Evolutionary conservation across 257 asterid genomes (phyloP).

Genomic region (Voacanga thouarsii): DNA sequence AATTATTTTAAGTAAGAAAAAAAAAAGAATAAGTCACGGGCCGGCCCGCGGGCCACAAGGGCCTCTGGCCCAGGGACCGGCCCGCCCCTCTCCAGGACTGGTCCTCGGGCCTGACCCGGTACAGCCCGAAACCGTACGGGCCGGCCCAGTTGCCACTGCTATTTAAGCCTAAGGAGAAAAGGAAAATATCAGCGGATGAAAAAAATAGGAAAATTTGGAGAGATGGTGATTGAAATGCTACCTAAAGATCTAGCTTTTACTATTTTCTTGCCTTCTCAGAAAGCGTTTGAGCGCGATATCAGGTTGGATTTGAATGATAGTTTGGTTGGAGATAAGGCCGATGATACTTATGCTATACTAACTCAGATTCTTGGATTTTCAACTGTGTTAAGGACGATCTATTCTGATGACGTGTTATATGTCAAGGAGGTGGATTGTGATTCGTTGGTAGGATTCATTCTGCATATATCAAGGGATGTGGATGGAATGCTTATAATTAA

Average conservation of each 20-base stretch:
- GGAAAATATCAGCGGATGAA: background rate
- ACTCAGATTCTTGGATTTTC: slow-evolving; percentile 69
- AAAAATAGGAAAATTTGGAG: slow-evolving; percentile 55
- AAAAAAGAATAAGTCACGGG: too few species aligned
- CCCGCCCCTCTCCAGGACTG: too few species aligned
- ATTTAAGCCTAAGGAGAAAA: slow-evolving; percentile 12
- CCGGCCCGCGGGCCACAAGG: too few species aligned
- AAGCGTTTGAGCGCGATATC: slow-evolving; percentile 53
- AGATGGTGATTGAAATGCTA: slow-evolving; percentile 51
- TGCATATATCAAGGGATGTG: slow-evolving; percentile 45
- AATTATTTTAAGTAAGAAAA: too few species aligned
- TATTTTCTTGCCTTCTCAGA: slow-evolving; percentile 64
- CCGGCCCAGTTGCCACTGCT: too few species aligned
- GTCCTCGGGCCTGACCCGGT: too few species aligned
- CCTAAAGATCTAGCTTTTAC: slow-evolving; percentile 78
- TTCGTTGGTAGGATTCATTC: slow-evolving; percentile 58
- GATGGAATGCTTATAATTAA: slow-evolving; percentile 50
- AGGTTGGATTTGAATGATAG: slow-evolving; percentile 47
- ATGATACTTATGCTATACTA: slow-evolving; percentile 50
- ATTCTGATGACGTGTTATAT: slow-evolving; percentile 32
- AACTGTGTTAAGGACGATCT: slow-evolving; percentile 55
- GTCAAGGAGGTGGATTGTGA: slow-evolving; percentile 46
- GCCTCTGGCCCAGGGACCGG: too few species aligned
- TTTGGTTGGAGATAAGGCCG: slow-evolving; percentile 24
- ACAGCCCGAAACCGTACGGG: too few species aligned